These are phyloP conservation scores for Funneliformis caledonium DNA, from an alignment of 371 early-diverging fungal species.

Conservation along the genomic window DNA sequence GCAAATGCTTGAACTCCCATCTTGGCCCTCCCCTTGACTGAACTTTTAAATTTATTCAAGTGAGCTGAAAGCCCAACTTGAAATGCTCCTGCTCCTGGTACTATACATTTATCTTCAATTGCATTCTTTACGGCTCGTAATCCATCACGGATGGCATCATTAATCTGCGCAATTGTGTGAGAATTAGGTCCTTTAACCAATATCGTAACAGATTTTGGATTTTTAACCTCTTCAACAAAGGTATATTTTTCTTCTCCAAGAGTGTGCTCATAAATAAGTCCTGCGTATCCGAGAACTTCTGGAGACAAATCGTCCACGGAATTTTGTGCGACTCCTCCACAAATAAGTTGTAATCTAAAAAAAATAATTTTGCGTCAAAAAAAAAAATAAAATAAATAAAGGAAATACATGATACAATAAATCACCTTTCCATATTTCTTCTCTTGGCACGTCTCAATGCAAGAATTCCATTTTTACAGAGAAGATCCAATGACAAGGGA, in stretches of 20 bases:
- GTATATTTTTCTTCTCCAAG: no score
- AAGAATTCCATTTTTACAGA: conserved; percentile 96
- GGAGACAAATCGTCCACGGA: conserved; percentile 94
- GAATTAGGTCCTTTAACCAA: no score
- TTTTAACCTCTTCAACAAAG: no score
- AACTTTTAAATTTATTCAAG: no score
- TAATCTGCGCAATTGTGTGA: no score
- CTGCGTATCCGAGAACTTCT: conserved; percentile 93
- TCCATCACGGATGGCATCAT: conserved; percentile 90
- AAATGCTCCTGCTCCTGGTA: no score
- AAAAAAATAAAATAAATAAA: not conserved
- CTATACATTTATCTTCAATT: no score
- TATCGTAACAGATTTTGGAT: no score
- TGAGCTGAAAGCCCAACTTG: no score
- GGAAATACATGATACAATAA: not conserved
- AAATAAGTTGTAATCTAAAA: conserved; percentile 86
- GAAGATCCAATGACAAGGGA: conserved; percentile 96
- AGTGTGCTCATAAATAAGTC: conserved; percentile 40
- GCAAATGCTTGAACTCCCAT: no score
- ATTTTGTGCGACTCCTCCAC: conserved; percentile 98
- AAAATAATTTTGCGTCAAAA: not conserved
- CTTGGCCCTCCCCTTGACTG: no score
- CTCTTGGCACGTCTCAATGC: conserved; percentile 99
- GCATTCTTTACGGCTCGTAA: conserved; percentile 98
- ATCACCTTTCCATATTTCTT: conserved; percentile 98